A percentile compares a stretch with the other conserved stretches of the same genome.
Conservation (phyloP, 2,329 filamentous ascomycete genomes). For the Clarireedia monteithiana region DNA sequence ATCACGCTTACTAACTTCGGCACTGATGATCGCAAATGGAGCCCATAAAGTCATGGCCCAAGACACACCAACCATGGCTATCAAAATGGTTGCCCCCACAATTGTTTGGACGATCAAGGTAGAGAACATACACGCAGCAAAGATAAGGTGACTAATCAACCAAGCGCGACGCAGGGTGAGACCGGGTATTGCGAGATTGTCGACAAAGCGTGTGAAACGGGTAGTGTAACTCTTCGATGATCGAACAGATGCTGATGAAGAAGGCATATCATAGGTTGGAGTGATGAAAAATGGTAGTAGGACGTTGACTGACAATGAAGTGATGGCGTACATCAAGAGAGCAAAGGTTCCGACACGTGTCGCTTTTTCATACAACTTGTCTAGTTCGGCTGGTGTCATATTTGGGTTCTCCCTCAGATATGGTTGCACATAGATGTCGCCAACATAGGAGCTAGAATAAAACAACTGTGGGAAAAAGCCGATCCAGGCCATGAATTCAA, state of each 20-base stretch:
- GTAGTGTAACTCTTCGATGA: conserved; percentile 25
- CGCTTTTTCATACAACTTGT: conserved; percentile 73
- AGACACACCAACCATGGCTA: conserved; percentile 77
- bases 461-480: conserved; percentile 95
- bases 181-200: conserved; percentile 65
- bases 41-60: conserved; percentile 95
- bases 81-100: conserved; percentile 64
- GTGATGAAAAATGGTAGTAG: conserved; percentile 79
- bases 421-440: conserved; percentile 84
- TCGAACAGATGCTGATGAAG: conserved; percentile 24
- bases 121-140: conserved; percentile 71
- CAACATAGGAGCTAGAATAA: conserved; percentile 91
- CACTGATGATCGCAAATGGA: conserved; percentile 89
- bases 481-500: conserved; percentile 84
- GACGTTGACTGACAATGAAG: conserved; percentile 74
- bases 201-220: conserved; percentile 35
- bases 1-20: conserved; percentile 80
- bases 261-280: conserved; percentile 57
- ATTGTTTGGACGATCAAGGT: conserved; percentile 72
- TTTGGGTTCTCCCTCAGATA: conserved; percentile 69
- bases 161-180: conserved; percentile 84
- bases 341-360: conserved; percentile 86
- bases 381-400: conserved; percentile 68
- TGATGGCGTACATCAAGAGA: conserved; percentile 78
- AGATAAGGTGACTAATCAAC: conserved; percentile 79